Evolutionary conservation across 2,329 filamentous ascomycete genomes (phyloP).

Genomic region (Nothopassalora personata): DNA sequence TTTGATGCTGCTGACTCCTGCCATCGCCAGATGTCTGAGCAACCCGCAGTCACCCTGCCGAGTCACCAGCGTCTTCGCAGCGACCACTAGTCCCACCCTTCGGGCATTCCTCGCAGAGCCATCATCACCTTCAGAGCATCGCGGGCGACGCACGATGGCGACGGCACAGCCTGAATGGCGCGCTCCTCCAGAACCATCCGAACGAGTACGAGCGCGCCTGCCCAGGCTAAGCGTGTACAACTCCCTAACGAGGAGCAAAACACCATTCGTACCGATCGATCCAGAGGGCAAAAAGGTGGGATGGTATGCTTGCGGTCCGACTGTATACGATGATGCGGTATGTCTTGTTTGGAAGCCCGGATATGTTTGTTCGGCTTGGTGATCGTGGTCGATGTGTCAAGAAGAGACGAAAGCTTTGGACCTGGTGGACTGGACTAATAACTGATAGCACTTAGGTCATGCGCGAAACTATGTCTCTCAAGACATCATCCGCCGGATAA

Average conservation of each 20-base stretch:
- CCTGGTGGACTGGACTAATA: conserved; percentile 1
- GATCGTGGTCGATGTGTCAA: conserved; percentile 3
- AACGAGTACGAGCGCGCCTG: conserved; percentile 24
- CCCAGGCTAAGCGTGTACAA: conserved; percentile 72
- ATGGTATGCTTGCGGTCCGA: conserved; percentile 89
- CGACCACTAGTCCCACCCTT: conserved; percentile 1
- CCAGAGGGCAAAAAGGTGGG: conserved; percentile 61
- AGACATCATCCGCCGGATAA: conserved; percentile 78
- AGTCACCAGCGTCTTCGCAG: neutral
- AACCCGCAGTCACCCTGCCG: neutral
- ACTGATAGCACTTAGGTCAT: conserved; percentile 62
- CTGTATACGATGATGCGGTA: conserved; percentile 65
- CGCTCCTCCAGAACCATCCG: conserved; percentile 32
- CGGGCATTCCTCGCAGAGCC: conserved; percentile 4
- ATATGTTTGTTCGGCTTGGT: neutral
- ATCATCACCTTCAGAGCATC: neutral
- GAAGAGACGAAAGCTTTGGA: neutral
- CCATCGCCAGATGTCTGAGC: conserved; percentile 2
- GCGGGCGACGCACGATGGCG: conserved; percentile 4
- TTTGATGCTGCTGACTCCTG: conserved; percentile 3
- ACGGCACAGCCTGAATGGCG: conserved; percentile 30
- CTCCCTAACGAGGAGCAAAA: conserved; percentile 69
- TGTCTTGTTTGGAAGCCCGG: neutral
- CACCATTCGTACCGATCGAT: conserved; percentile 68
- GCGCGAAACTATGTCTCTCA: conserved; percentile 87